Conservation (phyloP, 768 basidiomycete species). For the Suillus subalutaceus region DNA sequence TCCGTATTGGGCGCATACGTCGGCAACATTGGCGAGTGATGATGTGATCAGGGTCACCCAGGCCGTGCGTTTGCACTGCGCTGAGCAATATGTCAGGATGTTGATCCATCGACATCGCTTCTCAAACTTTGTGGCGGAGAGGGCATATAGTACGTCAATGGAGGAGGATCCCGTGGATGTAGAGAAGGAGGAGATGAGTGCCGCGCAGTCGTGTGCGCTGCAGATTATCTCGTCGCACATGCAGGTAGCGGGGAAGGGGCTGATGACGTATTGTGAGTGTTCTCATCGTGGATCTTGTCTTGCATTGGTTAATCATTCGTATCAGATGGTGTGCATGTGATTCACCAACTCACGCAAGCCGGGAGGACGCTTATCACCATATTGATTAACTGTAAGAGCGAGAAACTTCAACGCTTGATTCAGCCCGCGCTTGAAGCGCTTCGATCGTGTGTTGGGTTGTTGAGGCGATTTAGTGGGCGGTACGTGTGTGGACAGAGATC, state of each 20-base stretch:
- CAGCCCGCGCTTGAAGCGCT: slow-evolving; percentile 83
- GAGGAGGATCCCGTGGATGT: slow-evolving; percentile 62
- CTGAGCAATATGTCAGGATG: slow-evolving; percentile 86
- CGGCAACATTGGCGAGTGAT: slow-evolving; percentile 79
- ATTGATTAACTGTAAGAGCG: slow-evolving; percentile 85
- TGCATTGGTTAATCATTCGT: slow-evolving; percentile 18
- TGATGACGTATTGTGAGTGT: slow-evolving; percentile 93
- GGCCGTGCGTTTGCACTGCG: slow-evolving; percentile 82
- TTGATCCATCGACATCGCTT: slow-evolving; percentile 89
- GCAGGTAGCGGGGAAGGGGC: slow-evolving; percentile 81
- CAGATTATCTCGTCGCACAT: slow-evolving; percentile 83
- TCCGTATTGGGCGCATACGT: slow-evolving; percentile 76
- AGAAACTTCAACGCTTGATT: slow-evolving; percentile 72
- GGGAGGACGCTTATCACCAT: slow-evolving; percentile 89
- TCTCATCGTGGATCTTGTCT: slow-evolving; percentile 10
- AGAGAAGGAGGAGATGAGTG: slow-evolving; percentile 78
- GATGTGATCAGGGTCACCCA: slow-evolving; percentile 92
- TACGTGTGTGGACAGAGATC: slow-evolving; percentile 92
- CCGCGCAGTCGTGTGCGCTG: slow-evolving; percentile 76
- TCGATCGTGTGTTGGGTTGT: slow-evolving; percentile 84
- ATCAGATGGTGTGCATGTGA: slow-evolving; percentile 90
- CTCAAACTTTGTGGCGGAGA: slow-evolving; percentile 74
- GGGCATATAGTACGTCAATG: slow-evolving; percentile 47
- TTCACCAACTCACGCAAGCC: slow-evolving; percentile 93
- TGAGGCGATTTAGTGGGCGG: slow-evolving; percentile 86